Evolutionary conservation across 73 alveolate species (phyloP).

Genomic region (Uronychia binucleata): DNA sequence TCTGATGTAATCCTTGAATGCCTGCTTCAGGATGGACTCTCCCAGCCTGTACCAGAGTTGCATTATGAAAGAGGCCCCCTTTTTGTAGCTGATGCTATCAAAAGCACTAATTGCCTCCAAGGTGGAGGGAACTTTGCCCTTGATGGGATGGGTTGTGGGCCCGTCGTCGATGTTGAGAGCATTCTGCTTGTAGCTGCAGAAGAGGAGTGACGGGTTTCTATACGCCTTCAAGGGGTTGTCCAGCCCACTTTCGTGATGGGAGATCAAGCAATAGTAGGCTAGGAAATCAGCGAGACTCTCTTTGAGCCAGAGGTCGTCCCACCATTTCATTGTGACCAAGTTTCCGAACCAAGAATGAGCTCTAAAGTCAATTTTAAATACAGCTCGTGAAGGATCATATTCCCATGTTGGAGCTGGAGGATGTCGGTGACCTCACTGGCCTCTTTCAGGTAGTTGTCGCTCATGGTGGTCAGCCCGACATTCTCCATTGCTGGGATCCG

Average conservation of each 20-base stretch:
- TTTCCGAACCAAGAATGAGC: slow-evolving; percentile 72
- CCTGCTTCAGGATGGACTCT: slow-evolving; percentile 83
- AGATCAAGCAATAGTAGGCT: slow-evolving; percentile 74
- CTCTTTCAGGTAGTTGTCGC: slow-evolving; percentile 52
- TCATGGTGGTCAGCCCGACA: slow-evolving; percentile 79
- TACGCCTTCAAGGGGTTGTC: slow-evolving; percentile 25
- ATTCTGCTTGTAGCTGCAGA: neutral
- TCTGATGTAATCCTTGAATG: slow-evolving; percentile 80
- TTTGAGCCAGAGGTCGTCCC: slow-evolving; percentile 75
- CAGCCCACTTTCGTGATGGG: slow-evolving; percentile 42
- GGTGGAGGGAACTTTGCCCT: slow-evolving; percentile 82
- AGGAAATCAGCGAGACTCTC: slow-evolving; percentile 56
- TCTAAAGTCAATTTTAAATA: too few relatives aligned
- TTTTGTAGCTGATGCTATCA: slow-evolving; percentile 81
- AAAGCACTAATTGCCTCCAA: slow-evolving; percentile 90
- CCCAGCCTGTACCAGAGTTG: slow-evolving; percentile 88
- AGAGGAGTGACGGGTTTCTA: slow-evolving; percentile 2
- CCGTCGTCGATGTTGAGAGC: slow-evolving; percentile 81
- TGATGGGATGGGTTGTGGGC: slow-evolving; percentile 93
- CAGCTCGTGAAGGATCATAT: slow-evolving; percentile 27
- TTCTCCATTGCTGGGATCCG: slow-evolving; percentile 91
- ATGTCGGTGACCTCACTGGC: slow-evolving; percentile 20
- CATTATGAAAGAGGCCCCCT: slow-evolving; percentile 86
- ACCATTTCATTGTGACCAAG: slow-evolving; percentile 67
- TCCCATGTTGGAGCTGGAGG: slow-evolving; percentile 5